Conservation (phyloP, 352 stramenopile genomes). For the Pythium inflatum region DNA sequence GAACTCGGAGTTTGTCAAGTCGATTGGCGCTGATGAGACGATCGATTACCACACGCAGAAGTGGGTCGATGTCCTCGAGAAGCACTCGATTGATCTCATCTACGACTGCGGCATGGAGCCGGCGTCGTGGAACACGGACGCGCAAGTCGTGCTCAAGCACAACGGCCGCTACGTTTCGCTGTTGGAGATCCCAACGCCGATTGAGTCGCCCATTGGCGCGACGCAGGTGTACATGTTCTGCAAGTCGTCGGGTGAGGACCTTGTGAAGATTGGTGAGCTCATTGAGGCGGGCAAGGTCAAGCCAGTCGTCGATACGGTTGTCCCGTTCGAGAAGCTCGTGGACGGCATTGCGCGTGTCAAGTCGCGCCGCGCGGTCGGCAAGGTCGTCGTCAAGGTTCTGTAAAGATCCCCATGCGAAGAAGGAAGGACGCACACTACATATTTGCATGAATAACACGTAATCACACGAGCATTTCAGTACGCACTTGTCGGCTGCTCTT, state of each 20-base stretch:
- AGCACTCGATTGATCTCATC: constrained; percentile 33
- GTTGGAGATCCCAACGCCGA: constrained; percentile 36
- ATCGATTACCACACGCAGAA: constrained; percentile 53
- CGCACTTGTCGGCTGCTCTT: too few species aligned
- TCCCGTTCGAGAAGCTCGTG: constrained; percentile 51
- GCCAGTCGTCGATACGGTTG: constrained; percentile 44
- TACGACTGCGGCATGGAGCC: constrained; percentile 38
- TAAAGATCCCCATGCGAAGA: too few species aligned
- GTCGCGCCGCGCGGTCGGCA: constrained; percentile 44
- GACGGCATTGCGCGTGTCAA: constrained; percentile 55
- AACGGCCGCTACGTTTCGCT: constrained; percentile 48
- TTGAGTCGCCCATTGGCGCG: constrained; percentile 30
- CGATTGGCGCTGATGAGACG: constrained; percentile 43
- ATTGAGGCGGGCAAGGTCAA: constrained; percentile 50
- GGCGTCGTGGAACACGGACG: constrained; percentile 40
- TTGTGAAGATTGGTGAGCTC: constrained; percentile 44
- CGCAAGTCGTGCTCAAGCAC: constrained; percentile 45
- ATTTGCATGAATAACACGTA: too few species aligned
- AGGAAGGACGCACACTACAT: too few species aligned
- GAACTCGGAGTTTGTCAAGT: constrained; percentile 45
- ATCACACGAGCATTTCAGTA: too few species aligned
- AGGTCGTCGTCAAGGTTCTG: too few species aligned
- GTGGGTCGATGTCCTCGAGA: constrained; percentile 40
- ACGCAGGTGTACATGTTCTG: constrained; percentile 25
- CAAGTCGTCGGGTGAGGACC: constrained; percentile 33